A percentile compares a stretch with the other conserved stretches of the same genome.
These are phyloP conservation scores for Diversispora epigaea DNA, from an alignment of 192 early-diverging fungal genomes.

Conservation along the genomic window DNA sequence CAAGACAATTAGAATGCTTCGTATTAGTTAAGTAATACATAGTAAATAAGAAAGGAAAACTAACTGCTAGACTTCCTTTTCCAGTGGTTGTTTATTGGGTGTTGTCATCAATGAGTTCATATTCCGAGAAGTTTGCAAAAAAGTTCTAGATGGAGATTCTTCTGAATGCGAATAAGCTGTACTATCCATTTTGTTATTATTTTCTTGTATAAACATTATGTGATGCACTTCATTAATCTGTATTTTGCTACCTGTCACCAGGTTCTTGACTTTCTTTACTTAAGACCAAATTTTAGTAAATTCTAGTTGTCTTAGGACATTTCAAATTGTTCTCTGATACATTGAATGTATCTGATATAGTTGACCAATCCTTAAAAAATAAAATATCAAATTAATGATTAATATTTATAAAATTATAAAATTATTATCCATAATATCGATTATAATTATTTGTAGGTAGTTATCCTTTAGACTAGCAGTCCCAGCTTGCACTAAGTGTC, in stretches of 20 bases:
- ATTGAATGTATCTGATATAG: not conserved
- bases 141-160: not conserved
- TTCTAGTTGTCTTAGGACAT: not conserved
- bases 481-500: conserved; percentile 25
- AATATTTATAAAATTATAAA: no score
- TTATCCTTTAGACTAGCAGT: conserved; percentile 17
- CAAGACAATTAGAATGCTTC: not conserved
- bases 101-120: not conserved
- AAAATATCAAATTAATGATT: not conserved
- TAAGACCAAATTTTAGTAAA: not conserved
- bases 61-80: conserved; percentile 7
- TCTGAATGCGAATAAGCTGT: conserved; percentile 5
- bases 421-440: no score
- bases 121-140: not conserved
- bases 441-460: no score
- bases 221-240: conserved; percentile 12
- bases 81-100: not conserved
- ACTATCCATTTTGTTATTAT: conserved; percentile 5
- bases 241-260: not conserved
- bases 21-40: not conserved
- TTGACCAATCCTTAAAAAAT: conserved; percentile 10
- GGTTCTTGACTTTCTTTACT: conserved; percentile 2
- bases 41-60: conserved; percentile 9
- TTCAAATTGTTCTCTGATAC: conserved; percentile 1
- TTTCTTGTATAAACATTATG: not conserved